Conservation (phyloP, 129 eudicot genomes). For the Artemisia tridentata region DNA sequence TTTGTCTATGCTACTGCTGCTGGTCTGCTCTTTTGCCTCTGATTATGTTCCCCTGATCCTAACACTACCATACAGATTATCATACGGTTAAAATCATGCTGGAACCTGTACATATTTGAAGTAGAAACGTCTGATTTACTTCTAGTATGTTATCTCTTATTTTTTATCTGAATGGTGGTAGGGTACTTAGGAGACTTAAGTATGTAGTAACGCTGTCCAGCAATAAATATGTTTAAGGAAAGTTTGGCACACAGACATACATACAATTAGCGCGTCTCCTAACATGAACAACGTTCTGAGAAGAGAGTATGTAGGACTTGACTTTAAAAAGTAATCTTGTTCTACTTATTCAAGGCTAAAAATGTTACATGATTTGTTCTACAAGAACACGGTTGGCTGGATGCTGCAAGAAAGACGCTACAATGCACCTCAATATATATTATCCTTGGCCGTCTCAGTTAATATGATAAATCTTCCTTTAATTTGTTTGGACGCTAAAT, state of each 20-base stretch:
- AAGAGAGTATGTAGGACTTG: too few relatives aligned
- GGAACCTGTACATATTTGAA: background rate
- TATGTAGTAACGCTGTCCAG: too few relatives aligned
- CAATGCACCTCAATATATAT: background rate
- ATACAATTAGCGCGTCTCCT: too few relatives aligned
- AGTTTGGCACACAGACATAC: too few relatives aligned
- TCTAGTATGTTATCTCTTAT: background rate
- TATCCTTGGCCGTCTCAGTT: background rate
- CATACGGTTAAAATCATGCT: background rate
- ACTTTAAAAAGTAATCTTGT: too few relatives aligned
- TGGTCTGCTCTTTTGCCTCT: too few relatives aligned
- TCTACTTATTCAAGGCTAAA: too few relatives aligned
- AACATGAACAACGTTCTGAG: too few relatives aligned
- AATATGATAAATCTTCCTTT: constrained; percentile 15
- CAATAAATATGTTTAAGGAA: too few relatives aligned
- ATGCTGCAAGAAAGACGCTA: background rate
- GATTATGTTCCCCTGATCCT: too few relatives aligned
- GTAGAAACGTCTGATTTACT: background rate
- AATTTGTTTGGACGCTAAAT: background rate
- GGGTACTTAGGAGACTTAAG: too few relatives aligned
- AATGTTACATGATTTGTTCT: background rate
- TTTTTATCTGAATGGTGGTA: background rate
- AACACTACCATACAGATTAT: background rate
- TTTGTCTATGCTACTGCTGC: too few relatives aligned
- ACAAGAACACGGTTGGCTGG: background rate